These are phyloP conservation scores for Amoebophrya sp. DNA, from an alignment of 169 alveolate genomes.

Conservation along the genomic window DNA sequence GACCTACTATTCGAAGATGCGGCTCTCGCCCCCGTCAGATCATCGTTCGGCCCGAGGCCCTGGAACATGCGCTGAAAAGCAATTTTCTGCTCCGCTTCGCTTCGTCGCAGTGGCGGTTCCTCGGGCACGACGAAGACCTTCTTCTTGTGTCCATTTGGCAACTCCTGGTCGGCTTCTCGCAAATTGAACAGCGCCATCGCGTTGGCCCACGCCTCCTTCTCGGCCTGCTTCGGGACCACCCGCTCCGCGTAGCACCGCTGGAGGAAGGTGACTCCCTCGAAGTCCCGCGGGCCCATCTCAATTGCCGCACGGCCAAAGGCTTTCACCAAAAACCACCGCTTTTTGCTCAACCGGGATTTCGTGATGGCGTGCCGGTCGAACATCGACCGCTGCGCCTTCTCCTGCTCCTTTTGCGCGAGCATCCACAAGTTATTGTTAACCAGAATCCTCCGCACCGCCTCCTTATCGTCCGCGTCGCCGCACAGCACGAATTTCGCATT, in stretches of 20 bases:
- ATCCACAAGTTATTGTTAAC: background rate
- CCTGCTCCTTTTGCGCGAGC: conserved; percentile 7
- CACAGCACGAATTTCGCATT: no score
- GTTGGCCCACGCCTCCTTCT: background rate
- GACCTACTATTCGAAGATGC: no score
- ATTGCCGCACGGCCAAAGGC: conserved; percentile 10
- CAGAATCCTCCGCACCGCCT: background rate
- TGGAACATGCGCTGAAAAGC: background rate
- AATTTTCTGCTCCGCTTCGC: background rate
- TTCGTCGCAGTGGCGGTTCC: background rate
- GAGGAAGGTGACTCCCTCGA: background rate
- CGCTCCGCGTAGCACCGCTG: background rate
- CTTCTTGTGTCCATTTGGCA: background rate
- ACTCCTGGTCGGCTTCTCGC: background rate
- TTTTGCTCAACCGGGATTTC: background rate
- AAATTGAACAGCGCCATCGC: background rate
- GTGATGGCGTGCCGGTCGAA: background rate
- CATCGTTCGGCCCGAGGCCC: background rate
- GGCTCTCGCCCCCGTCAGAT: background rate
- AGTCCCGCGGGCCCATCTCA: background rate
- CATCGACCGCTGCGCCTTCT: background rate
- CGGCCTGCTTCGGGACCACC: background rate
- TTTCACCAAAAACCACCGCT: background rate
- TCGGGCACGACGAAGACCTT: background rate
- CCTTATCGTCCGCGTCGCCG: background rate